Conservation (phyloP, 306 rosid genomes). For the Inga oerstediana region DNA sequence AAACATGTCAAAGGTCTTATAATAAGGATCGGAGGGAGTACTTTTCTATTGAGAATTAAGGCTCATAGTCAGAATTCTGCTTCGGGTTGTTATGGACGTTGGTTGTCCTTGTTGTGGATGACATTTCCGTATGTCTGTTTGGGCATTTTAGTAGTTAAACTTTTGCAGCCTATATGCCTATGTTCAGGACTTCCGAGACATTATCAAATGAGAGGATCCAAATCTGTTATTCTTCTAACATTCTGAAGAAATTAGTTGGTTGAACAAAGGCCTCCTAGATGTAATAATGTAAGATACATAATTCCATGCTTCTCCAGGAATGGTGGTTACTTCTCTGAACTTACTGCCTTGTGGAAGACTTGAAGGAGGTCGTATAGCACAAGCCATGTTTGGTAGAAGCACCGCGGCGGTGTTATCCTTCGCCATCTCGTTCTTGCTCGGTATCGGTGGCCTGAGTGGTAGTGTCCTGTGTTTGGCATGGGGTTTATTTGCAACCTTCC, state of each 20-base stretch:
- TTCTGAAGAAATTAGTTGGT: not conserved
- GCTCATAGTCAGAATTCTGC: not conserved
- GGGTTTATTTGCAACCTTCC: conserved; percentile 93
- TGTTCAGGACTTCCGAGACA: no score
- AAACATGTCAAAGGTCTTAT: no score
- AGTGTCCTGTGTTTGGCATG: conserved; percentile 92
- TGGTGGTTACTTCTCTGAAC: conserved; percentile 96
- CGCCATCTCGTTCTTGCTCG: conserved; percentile 74
- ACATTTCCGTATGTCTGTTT: not conserved
- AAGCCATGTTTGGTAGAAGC: conserved; percentile 90
- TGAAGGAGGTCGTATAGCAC: conserved; percentile 95
- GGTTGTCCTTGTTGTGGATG: not conserved
- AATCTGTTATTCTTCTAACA: not conserved
- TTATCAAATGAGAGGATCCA: not conserved
- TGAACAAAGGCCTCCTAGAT: not conserved
- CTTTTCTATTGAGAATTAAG: not conserved
- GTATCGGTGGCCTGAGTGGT: conserved; percentile 89
- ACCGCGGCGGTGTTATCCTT: conserved; percentile 73
- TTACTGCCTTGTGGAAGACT: conserved; percentile 86
- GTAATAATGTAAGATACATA: not conserved
- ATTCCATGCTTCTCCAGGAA: conserved; percentile 56
- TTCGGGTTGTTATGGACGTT: not conserved
- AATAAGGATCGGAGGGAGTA: no score
- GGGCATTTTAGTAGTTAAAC: no score
- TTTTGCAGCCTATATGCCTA: no score